Conservation (phyloP, 2,329 filamentous ascomycete species). For the Ophiocordyceps polyrhachis-furcata region DNA sequence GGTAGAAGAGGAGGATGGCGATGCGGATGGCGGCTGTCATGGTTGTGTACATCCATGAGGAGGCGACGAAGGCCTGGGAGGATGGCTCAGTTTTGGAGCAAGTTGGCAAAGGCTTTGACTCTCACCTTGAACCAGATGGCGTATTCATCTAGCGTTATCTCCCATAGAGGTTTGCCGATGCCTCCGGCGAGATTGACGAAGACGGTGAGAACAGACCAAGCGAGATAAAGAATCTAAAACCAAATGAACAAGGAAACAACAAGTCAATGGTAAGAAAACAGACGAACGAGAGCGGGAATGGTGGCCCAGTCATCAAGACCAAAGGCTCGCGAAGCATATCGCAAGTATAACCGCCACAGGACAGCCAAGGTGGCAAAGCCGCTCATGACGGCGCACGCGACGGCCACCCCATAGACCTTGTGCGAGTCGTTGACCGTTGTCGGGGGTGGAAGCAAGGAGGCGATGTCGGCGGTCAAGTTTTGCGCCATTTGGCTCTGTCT, state of each 20-base stretch:
- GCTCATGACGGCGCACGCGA: neutral
- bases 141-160: neutral
- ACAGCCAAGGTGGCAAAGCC: neutral
- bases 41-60: neutral
- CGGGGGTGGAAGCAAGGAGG: neutral
- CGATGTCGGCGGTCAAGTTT: neutral
- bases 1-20: neutral
- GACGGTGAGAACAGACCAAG: neutral
- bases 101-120: neutral
- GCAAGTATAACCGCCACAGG: neutral
- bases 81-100: too few relatives aligned
- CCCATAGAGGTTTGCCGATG: neutral
- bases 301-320: neutral
- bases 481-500: neutral
- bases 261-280: neutral
- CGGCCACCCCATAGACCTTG: neutral
- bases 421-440: neutral
- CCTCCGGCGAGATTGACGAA: neutral
- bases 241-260: neutral
- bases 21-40: neutral
- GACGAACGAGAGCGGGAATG: neutral
- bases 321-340: neutral
- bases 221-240: neutral
- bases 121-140: neutral
- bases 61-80: neutral